Conservation (phyloP, 768 basidiomycete genomes). For the Leccinellum rugosiceps region DNA sequence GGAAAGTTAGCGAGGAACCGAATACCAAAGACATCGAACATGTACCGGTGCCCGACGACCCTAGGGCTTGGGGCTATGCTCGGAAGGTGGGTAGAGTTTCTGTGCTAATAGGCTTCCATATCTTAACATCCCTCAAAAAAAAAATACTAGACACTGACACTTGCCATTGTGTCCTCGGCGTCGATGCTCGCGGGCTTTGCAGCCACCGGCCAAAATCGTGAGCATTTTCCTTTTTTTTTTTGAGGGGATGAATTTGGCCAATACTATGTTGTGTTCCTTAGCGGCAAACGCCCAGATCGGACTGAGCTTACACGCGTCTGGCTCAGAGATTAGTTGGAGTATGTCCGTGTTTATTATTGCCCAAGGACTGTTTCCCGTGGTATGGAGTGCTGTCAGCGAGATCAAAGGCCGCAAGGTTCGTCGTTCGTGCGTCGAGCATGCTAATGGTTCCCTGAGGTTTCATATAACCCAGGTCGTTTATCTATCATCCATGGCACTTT, state of each 20-base stretch:
- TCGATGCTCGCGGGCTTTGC: conserved; percentile 28
- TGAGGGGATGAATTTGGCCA: background rate
- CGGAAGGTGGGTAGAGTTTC: conserved; percentile 44
- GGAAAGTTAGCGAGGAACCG: background rate
- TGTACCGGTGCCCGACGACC: conserved; percentile 51
- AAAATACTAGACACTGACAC: conserved; percentile 18
- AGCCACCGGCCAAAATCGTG: conserved; percentile 28
- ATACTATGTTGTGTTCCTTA: conserved; percentile 21
- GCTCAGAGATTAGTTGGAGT: conserved; percentile 61
- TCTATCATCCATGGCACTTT: conserved; percentile 49
- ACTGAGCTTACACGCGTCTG: conserved; percentile 54
- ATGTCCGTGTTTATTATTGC: conserved; percentile 68
- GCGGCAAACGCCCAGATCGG: conserved; percentile 70
- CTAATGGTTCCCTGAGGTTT: background rate
- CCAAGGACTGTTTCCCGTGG: conserved; percentile 64
- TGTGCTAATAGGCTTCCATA: too few relatives aligned
- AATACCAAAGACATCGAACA: conserved; percentile 34
- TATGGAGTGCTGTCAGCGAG: conserved; percentile 74
- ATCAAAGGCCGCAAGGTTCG: conserved; percentile 69
- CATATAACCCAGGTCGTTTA: conserved; percentile 47
- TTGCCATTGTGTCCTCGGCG: conserved; percentile 27
- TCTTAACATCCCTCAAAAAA: background rate
- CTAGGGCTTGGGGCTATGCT: conserved; percentile 51
- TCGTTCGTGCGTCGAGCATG: background rate
- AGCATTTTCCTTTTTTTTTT: background rate